Percentiles rank a stretch among this genome's conserved stretches.
These are phyloP conservation scores for Brassica carinata DNA, from an alignment of 345 rosid species.

Conservation along the genomic window DNA sequence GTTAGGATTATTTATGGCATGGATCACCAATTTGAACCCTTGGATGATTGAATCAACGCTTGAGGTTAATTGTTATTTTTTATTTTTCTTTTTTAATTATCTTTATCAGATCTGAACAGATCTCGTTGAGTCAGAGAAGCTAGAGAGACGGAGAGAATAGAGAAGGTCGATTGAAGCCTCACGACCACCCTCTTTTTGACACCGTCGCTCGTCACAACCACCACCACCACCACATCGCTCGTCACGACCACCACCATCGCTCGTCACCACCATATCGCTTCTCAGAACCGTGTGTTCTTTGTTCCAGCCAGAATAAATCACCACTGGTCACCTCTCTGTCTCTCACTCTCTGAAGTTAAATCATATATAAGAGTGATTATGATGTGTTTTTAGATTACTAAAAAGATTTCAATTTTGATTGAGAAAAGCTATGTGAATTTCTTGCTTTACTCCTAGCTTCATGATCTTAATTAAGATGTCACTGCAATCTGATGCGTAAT, in stretches of 20 bases:
- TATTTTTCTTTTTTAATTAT: too few species aligned
- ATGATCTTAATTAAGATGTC: background rate
- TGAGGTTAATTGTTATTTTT: background rate
- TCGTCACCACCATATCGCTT: too few species aligned
- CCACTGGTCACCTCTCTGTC: too few species aligned
- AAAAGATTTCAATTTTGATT: background rate
- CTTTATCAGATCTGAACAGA: background rate
- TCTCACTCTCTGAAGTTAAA: background rate
- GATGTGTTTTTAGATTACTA: background rate
- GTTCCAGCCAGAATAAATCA: too few species aligned
- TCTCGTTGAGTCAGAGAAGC: background rate
- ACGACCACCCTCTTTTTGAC: background rate
- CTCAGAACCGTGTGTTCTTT: too few species aligned
- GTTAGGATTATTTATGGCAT: background rate
- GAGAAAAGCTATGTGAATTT: background rate
- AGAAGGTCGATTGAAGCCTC: background rate
- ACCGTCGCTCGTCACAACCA: background rate
- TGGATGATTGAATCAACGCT: background rate
- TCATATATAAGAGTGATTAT: background rate
- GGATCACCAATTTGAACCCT: background rate
- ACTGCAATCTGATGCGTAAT: background rate
- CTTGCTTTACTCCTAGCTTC: background rate
- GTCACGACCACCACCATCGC: too few species aligned
- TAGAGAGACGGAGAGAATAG: background rate
- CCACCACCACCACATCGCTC: too few species aligned